A percentile compares a stretch with the other conserved stretches of the same genome.
Evolutionary conservation across 2,329 filamentous ascomycete genomes (phyloP).

Genomic region (Teratosphaeria viscida): DNA sequence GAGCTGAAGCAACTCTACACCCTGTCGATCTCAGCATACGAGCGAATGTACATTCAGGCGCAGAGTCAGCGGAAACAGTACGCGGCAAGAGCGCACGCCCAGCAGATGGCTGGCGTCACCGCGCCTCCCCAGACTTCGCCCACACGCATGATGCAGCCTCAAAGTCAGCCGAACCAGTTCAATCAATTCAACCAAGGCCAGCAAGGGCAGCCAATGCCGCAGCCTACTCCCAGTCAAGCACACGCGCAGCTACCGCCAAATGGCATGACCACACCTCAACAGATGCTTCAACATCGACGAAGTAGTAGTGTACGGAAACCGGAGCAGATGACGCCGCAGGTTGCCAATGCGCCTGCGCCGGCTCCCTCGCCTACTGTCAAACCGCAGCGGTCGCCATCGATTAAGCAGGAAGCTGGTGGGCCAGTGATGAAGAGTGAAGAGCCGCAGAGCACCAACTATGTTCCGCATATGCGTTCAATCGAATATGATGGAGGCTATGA

Average conservation of each 20-base stretch:
- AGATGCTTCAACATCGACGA: slow-evolving; percentile 26
- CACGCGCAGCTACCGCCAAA: slow-evolving; percentile 40
- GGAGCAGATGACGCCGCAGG: slow-evolving; percentile 21
- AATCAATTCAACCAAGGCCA: slow-evolving; percentile 14
- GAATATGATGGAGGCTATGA: slow-evolving; percentile 56
- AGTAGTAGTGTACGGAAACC: slow-evolving; percentile 20
- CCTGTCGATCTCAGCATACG: slow-evolving; percentile 65
- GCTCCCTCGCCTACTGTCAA: slow-evolving; percentile 22
- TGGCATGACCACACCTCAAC: slow-evolving; percentile 38
- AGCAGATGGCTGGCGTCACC: slow-evolving; percentile 31
- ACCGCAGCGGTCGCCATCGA: slow-evolving; percentile 18
- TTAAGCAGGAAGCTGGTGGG: slow-evolving; percentile 18
- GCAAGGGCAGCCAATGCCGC: slow-evolving; percentile 18
- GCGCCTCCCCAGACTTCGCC: slow-evolving; percentile 24
- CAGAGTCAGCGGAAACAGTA: slow-evolving; percentile 32
- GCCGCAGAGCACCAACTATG: slow-evolving; percentile 23
- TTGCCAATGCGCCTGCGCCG: slow-evolving; percentile 6
- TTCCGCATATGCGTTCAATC: slow-evolving; percentile 15
- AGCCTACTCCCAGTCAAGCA: slow-evolving; percentile 34
- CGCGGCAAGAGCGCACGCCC: slow-evolving; percentile 24
- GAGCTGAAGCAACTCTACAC: slow-evolving; percentile 66
- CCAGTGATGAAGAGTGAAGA: slow-evolving; percentile 25
- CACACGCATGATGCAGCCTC: slow-evolving; percentile 22
- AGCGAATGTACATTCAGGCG: slow-evolving; percentile 53
- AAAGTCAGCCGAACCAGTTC: slow-evolving; percentile 13